Evolutionary conservation across 345 rosid species (phyloP).

Genomic region (Aquilaria sinensis): DNA sequence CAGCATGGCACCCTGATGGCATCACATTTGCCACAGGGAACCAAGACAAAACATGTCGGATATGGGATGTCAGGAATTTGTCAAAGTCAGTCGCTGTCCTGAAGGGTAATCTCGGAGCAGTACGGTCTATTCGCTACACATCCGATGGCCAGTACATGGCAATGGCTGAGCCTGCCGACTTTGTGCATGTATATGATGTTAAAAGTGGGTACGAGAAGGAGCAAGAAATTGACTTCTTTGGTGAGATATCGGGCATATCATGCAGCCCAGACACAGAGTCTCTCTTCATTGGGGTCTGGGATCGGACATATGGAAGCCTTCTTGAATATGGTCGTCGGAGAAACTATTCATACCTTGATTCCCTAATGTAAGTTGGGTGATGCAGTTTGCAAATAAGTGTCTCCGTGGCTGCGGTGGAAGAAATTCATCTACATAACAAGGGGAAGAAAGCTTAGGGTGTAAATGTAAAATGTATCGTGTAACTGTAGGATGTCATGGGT

Average conservation of each 20-base stretch:
- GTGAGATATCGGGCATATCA: constrained; percentile 77
- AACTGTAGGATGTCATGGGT: constrained; percentile 18
- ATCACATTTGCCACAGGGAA: constrained; percentile 75
- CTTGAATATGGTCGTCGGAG: constrained; percentile 66
- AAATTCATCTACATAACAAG: neutral
- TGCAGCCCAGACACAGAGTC: constrained; percentile 79
- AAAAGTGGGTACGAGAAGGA: constrained; percentile 50
- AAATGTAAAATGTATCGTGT: constrained; percentile 16
- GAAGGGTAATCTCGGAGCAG: constrained; percentile 73
- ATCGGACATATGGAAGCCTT: constrained; percentile 82
- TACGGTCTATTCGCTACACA: constrained; percentile 58
- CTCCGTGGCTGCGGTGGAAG: neutral
- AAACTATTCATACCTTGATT: constrained; percentile 58
- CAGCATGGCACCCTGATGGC: constrained; percentile 79
- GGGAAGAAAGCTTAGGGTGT: constrained; percentile 12
- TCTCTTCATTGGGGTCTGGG: constrained; percentile 79
- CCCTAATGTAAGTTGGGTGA: constrained; percentile 32
- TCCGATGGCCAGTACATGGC: constrained; percentile 64
- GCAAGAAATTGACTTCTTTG: constrained; percentile 82
- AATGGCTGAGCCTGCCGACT: constrained; percentile 84
- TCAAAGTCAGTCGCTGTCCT: constrained; percentile 54
- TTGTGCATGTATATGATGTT: constrained; percentile 68
- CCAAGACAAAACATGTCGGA: constrained; percentile 75
- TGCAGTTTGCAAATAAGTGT: constrained; percentile 13
- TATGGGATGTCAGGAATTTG: constrained; percentile 63